Evolutionary conservation across 1,139 yeast genomes (phyloP).

Genomic region (Geotrichum australiense): DNA sequence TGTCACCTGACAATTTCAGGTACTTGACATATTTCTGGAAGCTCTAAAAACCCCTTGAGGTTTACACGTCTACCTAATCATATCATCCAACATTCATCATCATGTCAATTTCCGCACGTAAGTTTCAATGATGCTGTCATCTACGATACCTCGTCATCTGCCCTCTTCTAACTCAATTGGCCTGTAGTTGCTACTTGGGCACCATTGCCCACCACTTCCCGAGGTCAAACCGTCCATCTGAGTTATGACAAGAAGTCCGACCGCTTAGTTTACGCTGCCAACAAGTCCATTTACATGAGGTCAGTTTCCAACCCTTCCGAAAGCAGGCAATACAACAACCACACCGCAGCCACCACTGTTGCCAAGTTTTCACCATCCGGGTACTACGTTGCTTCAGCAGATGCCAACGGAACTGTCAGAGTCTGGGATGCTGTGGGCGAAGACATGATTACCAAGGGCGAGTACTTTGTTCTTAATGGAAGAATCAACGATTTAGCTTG

Average conservation of each 20-base stretch:
- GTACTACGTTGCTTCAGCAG: conserved; percentile 86
- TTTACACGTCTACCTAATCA: too few relatives aligned
- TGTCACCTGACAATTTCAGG: too few relatives aligned
- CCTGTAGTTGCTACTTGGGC: conserved; percentile 38
- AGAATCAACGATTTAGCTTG: conserved; percentile 78
- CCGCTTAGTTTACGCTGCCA: conserved; percentile 71
- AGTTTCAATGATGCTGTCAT: too few relatives aligned
- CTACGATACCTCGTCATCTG: too few relatives aligned
- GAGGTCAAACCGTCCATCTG: conserved; percentile 65
- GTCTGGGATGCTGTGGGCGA: conserved; percentile 73
- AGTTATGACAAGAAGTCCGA: conserved; percentile 64
- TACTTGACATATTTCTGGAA: too few relatives aligned
- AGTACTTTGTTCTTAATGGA: conserved; percentile 75
- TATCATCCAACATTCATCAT: too few relatives aligned
- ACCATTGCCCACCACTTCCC: conserved; percentile 70
- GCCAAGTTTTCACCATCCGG: conserved; percentile 89
- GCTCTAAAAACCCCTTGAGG: too few relatives aligned
- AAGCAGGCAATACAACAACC: conserved; percentile 62
- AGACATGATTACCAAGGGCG: conserved; percentile 66
- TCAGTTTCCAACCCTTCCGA: conserved; percentile 49
- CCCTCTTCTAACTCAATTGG: neutral
- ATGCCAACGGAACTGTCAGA: conserved; percentile 76
- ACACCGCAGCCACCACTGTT: conserved; percentile 63
- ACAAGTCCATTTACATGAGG: conserved; percentile 72
- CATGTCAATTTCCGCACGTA: too few relatives aligned